A percentile compares a stretch with the other conserved stretches of the same genome.
phyloP scores from a whole-genome alignment of 768 basidiomycete species.

The Suillus plorans region DNA sequence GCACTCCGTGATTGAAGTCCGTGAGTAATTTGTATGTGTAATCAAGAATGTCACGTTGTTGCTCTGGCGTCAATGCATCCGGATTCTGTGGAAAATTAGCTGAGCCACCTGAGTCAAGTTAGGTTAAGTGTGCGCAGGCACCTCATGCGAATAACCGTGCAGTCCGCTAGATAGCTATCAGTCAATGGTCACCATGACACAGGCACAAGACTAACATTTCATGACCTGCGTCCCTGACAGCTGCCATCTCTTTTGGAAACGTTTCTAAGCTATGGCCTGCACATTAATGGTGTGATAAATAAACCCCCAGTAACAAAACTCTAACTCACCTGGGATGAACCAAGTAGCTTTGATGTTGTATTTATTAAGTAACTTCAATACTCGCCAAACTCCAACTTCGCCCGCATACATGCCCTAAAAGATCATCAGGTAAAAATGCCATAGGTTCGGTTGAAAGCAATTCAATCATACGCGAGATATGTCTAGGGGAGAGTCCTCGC shows the following conservation, averaged over 20 bases:
- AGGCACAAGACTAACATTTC: slow-evolving; percentile 45
- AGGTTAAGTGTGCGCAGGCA: slow-evolving; percentile 12
- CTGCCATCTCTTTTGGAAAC: slow-evolving; percentile 64
- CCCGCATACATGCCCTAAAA: slow-evolving; percentile 64
- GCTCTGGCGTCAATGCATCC: slow-evolving; percentile 51
- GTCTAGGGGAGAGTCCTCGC: slow-evolving; percentile 63
- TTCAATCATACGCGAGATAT: slow-evolving; percentile 49
- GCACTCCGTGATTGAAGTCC: slow-evolving; percentile 54
- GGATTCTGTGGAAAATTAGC: slow-evolving; percentile 45
- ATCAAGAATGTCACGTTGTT: slow-evolving; percentile 67
- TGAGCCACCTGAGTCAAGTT: slow-evolving; percentile 1
- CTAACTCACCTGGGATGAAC: slow-evolving; percentile 61
- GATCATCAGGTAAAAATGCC: neutral
- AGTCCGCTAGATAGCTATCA: slow-evolving; percentile 40
- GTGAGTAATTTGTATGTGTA: slow-evolving; percentile 61
- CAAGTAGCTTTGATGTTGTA: slow-evolving; percentile 64
- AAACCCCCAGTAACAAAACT: neutral
- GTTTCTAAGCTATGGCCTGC: slow-evolving; percentile 67
- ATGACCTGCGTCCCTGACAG: slow-evolving; percentile 66
- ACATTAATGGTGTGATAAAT: neutral
- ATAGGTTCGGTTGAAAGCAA: neutral
- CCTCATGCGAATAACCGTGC: slow-evolving; percentile 69
- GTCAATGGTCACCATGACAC: neutral
- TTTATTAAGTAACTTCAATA: slow-evolving; percentile 67
- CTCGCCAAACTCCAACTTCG: slow-evolving; percentile 63